Base-by-base conservation (phyloP, 768 basidiomycete genomes). In the Lactarius evosmus region DNA sequence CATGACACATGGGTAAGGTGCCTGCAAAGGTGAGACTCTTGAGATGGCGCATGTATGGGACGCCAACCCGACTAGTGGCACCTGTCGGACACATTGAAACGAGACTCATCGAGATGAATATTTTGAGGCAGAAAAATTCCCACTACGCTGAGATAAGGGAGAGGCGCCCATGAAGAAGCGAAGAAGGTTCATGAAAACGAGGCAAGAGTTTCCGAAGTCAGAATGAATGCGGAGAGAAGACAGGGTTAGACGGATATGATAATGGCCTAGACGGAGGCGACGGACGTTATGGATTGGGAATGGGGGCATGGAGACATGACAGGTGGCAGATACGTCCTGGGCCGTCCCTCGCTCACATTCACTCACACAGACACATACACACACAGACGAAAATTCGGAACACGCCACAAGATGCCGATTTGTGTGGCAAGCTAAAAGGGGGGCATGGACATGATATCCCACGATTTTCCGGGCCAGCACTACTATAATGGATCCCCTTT, bases 101-200 rank as follows among this genome's bases (percentile, higher is more conserved):
- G 32, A 57, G 59, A 65, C 46, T 14, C 46, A 61, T 25, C 7
- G 54, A 19, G 36, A 34, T 60, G 59, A 60, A 65, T 65, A 60
- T 56, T 65, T 60, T 9, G 55, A 65, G 64, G 41, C 16, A 55
- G 52, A 22, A 65, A 65, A 65, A 44, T 65, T 65, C 64, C 64
- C 64, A 65, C 64, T 65, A 27, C 2, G 32, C 64, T 58, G 36
- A 65, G 64, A 61, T 65, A 65, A 65, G 59, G 50, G 33, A 25
- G 64, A 61, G 50, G 17, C 64, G 64, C 64, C 38, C 55, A 30
- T 65, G 49, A 54, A 61, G 64, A 56, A 65, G 33, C 54, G 36
- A 56, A 56, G 59, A 54, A 46, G 56, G 55, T 56, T 61, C 50
- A 61, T 1, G 40, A 52, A 51, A 65, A 61, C 60, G 64, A 65